phyloP scores from a whole-genome alignment of 2,329 filamentous ascomycete genomes.

The Microdochium nivale region DNA sequence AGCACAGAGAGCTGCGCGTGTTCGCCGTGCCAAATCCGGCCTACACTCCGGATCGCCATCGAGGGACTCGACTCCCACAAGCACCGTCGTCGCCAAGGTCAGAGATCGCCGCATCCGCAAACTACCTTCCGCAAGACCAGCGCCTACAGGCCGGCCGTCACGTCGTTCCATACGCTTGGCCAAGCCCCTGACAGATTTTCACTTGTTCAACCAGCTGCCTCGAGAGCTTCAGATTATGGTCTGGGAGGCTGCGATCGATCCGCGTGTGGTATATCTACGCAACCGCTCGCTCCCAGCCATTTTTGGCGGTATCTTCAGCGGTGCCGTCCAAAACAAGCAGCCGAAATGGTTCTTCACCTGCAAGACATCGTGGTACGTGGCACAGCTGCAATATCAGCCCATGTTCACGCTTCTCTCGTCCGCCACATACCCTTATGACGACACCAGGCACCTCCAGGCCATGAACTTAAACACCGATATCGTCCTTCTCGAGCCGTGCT shows the following conservation, averaged over 20 bases:
- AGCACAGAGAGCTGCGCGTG: background rate
- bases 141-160: background rate
- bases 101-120: background rate
- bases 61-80: background rate
- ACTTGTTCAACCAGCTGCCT: constrained; percentile 15
- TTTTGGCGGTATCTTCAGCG: constrained; percentile 1
- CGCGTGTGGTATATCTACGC: constrained; percentile 18
- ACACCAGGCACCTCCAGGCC: constrained; percentile 7
- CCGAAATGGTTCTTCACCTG: background rate
- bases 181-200: constrained; percentile 15
- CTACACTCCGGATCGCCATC: background rate
- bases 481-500: constrained; percentile 20
- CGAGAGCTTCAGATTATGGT: constrained; percentile 18
- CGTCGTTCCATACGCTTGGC: background rate
- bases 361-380: constrained; percentile 1
- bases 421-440: background rate
- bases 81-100: background rate
- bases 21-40: background rate
- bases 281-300: constrained; percentile 9
- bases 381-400: constrained; percentile 11
- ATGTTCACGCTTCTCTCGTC: constrained; percentile 11
- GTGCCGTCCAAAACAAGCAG: constrained; percentile 12
- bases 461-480: constrained; percentile 16
- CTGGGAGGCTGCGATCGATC: constrained; percentile 17
- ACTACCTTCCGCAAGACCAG: background rate